Base-by-base conservation (phyloP, 2,329 filamentous ascomycete species). In the Fusarium brachygibbosum region DNA sequence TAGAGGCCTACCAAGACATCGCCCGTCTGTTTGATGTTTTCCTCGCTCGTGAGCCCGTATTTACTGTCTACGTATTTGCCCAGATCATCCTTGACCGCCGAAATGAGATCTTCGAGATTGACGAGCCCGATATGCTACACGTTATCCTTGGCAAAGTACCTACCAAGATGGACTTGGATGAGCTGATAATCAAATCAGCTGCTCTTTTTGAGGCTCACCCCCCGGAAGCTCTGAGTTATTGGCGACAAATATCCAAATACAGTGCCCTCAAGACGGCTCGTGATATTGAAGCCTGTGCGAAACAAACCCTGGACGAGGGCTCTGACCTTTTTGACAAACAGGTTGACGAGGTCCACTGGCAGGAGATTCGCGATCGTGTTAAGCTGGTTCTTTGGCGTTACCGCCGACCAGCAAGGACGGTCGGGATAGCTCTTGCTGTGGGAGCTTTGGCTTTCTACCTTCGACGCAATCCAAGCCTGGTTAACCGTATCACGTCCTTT, bases 61-160 rank as follows among this genome's bases (percentile, higher is more conserved):
- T 97, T 75, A 90, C 90, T 19, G 87, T 98, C 53, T 99, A 99
- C 79, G 86, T 98, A 56, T 98, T 97, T 80, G 93, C 94, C 2
- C 91, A 93, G 76, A 94, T 97, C 66, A 90, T 97, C 41, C 84
- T 97, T 34, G 88, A 90, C 45, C 91, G 95, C 37, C 90, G 92
- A 59, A 87, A 89, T 34, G 94, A 98, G 79, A 86, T 99, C n/a
- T 87, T 98, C 68, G 91, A 93, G 51, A 92, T 93, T n/a, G 92
- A 97, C 70, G 94, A 97, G 77, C 91, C 93, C 9, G 95, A 98
- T 75, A 97, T 99, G 88, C 86, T 99, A 25, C 94, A 97, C 78
- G 92, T 91, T 63, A 90, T 93, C 35, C 87, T 99, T 14, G 93
- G 93, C 41, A 97, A 96, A 79, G 86, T 99, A 9, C 96, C 96